Evolutionary conservation across 2,329 filamentous ascomycete species (phyloP).

Genomic region (Fusarium lateritium): DNA sequence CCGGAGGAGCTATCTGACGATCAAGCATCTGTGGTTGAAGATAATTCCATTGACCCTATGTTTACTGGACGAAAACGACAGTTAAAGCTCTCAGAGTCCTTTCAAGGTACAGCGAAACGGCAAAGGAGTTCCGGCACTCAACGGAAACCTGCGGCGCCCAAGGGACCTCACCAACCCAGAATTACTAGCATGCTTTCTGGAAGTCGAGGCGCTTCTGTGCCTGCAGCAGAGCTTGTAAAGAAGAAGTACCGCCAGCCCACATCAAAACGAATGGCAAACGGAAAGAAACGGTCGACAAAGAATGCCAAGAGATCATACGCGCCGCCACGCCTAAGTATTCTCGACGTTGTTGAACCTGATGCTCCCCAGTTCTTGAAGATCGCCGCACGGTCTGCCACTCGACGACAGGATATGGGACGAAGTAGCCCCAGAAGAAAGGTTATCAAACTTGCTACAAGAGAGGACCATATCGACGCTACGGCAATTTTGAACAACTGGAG

Average conservation of each 20-base stretch:
- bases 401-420: constrained; percentile 64
- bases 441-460: constrained; percentile 73
- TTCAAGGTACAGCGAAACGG: constrained; percentile 48
- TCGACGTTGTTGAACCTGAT: constrained; percentile 69
- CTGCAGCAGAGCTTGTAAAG: constrained; percentile 29
- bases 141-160: constrained; percentile 41
- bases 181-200: constrained; percentile 52
- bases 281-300: constrained; percentile 16
- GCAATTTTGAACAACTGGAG: constrained; percentile 70
- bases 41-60: constrained; percentile 68
- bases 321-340: constrained; percentile 69
- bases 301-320: constrained; percentile 17
- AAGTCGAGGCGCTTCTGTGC: constrained; percentile 12
- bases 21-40: constrained; percentile 62
- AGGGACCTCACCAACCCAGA: constrained; percentile 49
- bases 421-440: constrained; percentile 68
- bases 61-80: constrained; percentile 60
- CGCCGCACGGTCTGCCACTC: constrained; percentile 70
- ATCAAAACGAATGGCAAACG: constrained; percentile 7
- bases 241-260: constrained; percentile 38
- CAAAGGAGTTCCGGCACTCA: constrained; percentile 36
- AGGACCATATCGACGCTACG: constrained; percentile 71
- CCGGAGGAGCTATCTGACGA: constrained; percentile 46
- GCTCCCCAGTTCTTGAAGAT: constrained; percentile 73
- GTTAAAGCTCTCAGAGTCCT: constrained; percentile 48